Evolutionary conservation across 768 basidiomycete species (phyloP).

Genomic region (Epithele typhae): DNA sequence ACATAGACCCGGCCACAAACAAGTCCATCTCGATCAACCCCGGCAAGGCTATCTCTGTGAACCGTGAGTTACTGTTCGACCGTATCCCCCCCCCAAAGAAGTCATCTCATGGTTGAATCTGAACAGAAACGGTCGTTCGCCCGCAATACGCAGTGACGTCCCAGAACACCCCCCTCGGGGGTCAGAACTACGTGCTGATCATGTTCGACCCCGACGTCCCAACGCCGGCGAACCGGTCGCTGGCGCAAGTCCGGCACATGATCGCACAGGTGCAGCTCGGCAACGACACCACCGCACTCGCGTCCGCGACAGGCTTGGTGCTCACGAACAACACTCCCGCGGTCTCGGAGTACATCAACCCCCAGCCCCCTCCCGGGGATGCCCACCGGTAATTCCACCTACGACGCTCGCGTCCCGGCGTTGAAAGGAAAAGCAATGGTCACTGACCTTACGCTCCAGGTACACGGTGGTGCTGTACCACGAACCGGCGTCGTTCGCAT

Average conservation of each 20-base stretch:
- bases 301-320: not conserved
- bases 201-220: constrained; percentile 28
- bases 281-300: constrained; percentile 9
- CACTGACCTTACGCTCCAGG: no score
- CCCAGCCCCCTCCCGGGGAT: constrained; percentile 24
- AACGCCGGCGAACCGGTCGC: constrained; percentile 22
- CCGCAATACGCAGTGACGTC: not conserved
- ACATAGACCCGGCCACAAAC: not conserved
- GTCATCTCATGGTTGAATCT: no score
- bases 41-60: not conserved
- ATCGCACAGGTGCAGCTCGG: not conserved
- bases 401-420: no score
- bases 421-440: no score
- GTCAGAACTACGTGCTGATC: constrained; percentile 21
- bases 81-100: no score
- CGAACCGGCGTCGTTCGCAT: not conserved
- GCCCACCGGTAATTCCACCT: constrained; percentile 24
- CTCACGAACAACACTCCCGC: constrained; percentile 24
- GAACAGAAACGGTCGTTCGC: not conserved
- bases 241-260: constrained; percentile 22
- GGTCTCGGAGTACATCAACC: constrained; percentile 22
- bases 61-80: no score
- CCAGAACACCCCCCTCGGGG: not conserved
- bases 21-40: not conserved
- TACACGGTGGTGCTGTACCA: not conserved